Percentiles rank a stretch among this genome's conserved stretches.
Evolutionary conservation across 108 stramenopile species (phyloP).

Genomic region (Nitzschia sp.): DNA sequence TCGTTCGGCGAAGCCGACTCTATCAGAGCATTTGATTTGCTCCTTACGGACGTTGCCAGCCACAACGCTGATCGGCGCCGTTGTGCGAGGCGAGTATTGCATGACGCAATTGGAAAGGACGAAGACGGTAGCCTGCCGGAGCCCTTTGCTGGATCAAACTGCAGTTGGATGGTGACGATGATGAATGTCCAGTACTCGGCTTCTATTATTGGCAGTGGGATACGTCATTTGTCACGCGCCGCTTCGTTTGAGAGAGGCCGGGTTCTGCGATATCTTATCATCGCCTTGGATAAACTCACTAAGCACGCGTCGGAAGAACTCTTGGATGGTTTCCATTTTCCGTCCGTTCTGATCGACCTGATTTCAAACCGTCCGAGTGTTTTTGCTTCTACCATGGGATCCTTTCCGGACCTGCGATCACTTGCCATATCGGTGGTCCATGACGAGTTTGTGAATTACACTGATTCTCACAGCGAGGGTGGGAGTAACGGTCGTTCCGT

Average conservation of each 20-base stretch:
- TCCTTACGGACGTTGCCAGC: slow-evolving; percentile 67
- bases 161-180: slow-evolving; percentile 51
- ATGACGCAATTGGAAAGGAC: slow-evolving; percentile 51
- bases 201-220: slow-evolving; percentile 43
- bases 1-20: slow-evolving; percentile 58
- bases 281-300: slow-evolving; percentile 47
- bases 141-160: slow-evolving; percentile 24
- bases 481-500: not conserved
- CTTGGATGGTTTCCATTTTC: slow-evolving; percentile 38
- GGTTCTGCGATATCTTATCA: slow-evolving; percentile 46
- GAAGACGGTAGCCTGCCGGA: not conserved
- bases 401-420: slow-evolving; percentile 51
- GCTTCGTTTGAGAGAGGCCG: slow-evolving; percentile 63
- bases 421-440: slow-evolving; percentile 44
- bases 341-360: slow-evolving; percentile 47
- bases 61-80: slow-evolving; percentile 62
- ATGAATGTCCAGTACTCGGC: slow-evolving; percentile 36
- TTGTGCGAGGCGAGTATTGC: slow-evolving; percentile 69
- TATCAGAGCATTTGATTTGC: slow-evolving; percentile 56
- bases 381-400: slow-evolving; percentile 55
- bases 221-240: slow-evolving; percentile 50
- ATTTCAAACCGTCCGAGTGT: slow-evolving; percentile 66
- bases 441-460: slow-evolving; percentile 37
- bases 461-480: not conserved
- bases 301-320: slow-evolving; percentile 37